phyloP scores from a whole-genome alignment of 2,329 filamentous ascomycete genomes.

The Blumeriella jaapii region DNA sequence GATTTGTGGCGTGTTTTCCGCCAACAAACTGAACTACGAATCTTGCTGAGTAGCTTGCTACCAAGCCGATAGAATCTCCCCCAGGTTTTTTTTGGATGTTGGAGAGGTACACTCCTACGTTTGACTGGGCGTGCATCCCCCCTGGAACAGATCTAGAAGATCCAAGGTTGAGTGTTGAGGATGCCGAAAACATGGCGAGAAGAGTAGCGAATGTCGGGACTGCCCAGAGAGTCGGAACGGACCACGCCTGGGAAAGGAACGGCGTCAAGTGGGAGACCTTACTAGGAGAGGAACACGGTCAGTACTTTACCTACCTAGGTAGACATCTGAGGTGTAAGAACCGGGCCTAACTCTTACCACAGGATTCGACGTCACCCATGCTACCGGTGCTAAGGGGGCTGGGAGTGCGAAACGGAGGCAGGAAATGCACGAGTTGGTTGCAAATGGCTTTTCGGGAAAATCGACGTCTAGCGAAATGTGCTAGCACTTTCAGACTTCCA shows the following conservation, averaged over 20 bases:
- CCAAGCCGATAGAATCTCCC: slow-evolving; percentile 9
- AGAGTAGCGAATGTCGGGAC: slow-evolving; percentile 11
- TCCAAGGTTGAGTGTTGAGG: slow-evolving; percentile 16
- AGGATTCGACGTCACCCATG: slow-evolving; percentile 14
- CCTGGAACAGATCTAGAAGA: slow-evolving; percentile 18
- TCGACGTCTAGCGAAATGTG: slow-evolving; percentile 10
- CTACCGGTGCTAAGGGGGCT: slow-evolving; percentile 6
- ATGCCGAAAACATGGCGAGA: slow-evolving; percentile 16
- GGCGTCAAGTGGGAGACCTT: slow-evolving; percentile 21
- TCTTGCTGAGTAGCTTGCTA: slow-evolving; percentile 11
- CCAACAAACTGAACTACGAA: slow-evolving; percentile 30
- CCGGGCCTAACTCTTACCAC: not conserved
- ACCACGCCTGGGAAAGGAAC: slow-evolving; percentile 14
- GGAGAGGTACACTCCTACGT: slow-evolving; percentile 6
- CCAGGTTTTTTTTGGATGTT: slow-evolving; percentile 12
- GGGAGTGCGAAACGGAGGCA: slow-evolving; percentile 5
- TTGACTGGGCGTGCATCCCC: slow-evolving; percentile 16
- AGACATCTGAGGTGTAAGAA: not conserved
- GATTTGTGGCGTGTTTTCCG: slow-evolving; percentile 31
- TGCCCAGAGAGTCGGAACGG: slow-evolving; percentile 7
- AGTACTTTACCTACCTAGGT: too few species aligned
- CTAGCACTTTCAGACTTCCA: not conserved
- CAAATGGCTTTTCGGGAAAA: slow-evolving; percentile 17
- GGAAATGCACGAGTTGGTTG: slow-evolving; percentile 15
- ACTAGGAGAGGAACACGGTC: slow-evolving; percentile 14